phyloP scores from a whole-genome alignment of 306 rosid species.

The Gillenia trifoliata region DNA sequence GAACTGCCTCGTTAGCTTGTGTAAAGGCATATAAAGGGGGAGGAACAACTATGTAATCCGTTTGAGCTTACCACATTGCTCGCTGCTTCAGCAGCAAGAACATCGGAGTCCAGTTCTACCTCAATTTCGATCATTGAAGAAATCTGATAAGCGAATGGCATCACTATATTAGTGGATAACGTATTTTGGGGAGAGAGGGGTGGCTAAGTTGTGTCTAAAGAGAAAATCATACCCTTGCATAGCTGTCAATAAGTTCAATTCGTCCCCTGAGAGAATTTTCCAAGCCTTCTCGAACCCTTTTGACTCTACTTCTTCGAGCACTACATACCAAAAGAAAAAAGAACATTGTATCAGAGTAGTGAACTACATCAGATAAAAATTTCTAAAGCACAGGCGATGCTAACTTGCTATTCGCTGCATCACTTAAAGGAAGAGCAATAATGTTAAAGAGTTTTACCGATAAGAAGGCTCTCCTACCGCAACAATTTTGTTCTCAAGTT shows the following conservation, averaged over 20 bases:
- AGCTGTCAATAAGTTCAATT: conserved; percentile 85
- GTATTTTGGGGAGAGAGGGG: background rate
- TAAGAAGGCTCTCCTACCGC: conserved; percentile 95
- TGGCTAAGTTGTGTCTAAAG: conserved; percentile 9
- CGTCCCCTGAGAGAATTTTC: conserved; percentile 73
- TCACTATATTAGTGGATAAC: conserved; percentile 18
- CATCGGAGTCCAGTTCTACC: conserved; percentile 90
- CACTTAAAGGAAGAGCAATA: background rate
- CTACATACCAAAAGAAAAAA: conserved; percentile 34
- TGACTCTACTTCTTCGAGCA: conserved; percentile 69
- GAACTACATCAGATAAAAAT: background rate
- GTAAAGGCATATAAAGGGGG: conserved; percentile 6
- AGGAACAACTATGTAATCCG: conserved; percentile 5
- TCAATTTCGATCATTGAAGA: conserved; percentile 97
- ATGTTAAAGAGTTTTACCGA: conserved; percentile 46
- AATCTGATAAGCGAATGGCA: conserved; percentile 40
- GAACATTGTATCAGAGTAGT: conserved; percentile 4
- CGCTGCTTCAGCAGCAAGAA: conserved; percentile 85
- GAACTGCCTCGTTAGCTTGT: background rate
- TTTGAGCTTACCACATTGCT: conserved; percentile 56
- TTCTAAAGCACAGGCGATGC: background rate
- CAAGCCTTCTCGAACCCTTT: conserved; percentile 75
- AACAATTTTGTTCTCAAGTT: conserved; percentile 87
- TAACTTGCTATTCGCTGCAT: background rate
- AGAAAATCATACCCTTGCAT: conserved; percentile 62